Percentiles rank a stretch among this genome's conserved stretches.
phyloP scores from a whole-genome alignment of 1,284 basidiomycete genomes.

The Omphalotus olearius region DNA sequence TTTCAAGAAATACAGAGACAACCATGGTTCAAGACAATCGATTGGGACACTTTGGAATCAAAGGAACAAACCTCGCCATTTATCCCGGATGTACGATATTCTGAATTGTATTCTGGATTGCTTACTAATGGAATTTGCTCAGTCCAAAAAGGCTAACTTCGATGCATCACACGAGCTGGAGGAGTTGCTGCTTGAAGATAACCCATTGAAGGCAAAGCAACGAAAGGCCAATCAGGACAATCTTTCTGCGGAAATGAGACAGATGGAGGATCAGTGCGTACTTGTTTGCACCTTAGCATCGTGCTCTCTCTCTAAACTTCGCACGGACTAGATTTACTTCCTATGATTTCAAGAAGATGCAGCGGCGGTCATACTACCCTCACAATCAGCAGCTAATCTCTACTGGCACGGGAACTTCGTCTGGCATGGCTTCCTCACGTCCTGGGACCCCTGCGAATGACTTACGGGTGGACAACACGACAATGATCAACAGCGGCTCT shows the following conservation, averaged over 20 bases:
- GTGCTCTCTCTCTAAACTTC: background rate
- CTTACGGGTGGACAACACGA: slow-evolving; percentile 32
- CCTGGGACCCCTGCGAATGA: slow-evolving; percentile 45
- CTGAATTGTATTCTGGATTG: background rate
- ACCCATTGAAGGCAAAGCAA: slow-evolving; percentile 92
- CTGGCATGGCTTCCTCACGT: slow-evolving; percentile 44
- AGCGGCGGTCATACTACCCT: slow-evolving; percentile 78
- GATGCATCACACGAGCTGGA: slow-evolving; percentile 99
- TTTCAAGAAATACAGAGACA: slow-evolving; percentile 76
- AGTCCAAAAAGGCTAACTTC: slow-evolving; percentile 98
- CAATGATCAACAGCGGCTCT: slow-evolving; percentile 34
- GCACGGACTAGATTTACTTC: slow-evolving; percentile 65
- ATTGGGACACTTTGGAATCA: slow-evolving; percentile 82
- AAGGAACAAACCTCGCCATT: slow-evolving; percentile 87
- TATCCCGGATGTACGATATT: slow-evolving; percentile 77
- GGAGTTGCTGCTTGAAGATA: slow-evolving; percentile 93
- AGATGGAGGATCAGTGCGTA: slow-evolving; percentile 97
- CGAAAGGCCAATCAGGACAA: slow-evolving; percentile 89
- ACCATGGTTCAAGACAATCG: slow-evolving; percentile 83
- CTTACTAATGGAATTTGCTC: slow-evolving; percentile 12
- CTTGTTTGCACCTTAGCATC: background rate
- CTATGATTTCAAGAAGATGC: slow-evolving; percentile 85
- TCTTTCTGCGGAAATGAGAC: slow-evolving; percentile 86
- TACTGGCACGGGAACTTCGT: slow-evolving; percentile 47
- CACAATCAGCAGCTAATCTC: slow-evolving; percentile 66